Evolutionary conservation across 352 stramenopile species (phyloP).

Genomic region (Phytophthora ramorum): DNA sequence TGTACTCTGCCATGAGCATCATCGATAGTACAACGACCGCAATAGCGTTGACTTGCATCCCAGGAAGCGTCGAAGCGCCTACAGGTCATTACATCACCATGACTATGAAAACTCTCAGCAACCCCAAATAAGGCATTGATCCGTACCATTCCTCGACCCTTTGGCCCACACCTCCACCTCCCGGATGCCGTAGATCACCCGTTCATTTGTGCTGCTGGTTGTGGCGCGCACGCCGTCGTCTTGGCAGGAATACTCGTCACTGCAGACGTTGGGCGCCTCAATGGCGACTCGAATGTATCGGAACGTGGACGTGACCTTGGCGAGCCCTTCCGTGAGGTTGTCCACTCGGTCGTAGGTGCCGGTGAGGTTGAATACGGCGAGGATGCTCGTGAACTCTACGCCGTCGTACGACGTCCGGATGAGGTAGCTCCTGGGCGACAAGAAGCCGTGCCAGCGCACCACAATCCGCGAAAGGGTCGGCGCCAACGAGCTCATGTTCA

Average conservation of each 20-base stretch:
- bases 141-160: slow-evolving; percentile 54
- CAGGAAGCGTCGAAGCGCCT: slow-evolving; percentile 14
- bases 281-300: slow-evolving; percentile 65
- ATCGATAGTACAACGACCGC: slow-evolving; percentile 3
- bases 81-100: slow-evolving; percentile 10
- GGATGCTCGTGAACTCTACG: slow-evolving; percentile 66
- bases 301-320: slow-evolving; percentile 55
- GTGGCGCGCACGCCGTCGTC: slow-evolving; percentile 34
- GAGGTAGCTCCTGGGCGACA: slow-evolving; percentile 61
- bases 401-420: slow-evolving; percentile 71
- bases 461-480: slow-evolving; percentile 63
- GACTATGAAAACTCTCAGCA: neutral
- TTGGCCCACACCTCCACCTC: slow-evolving; percentile 81
- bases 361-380: slow-evolving; percentile 46
- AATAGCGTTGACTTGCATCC: neutral
- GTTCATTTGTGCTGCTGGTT: slow-evolving; percentile 51
- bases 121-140: neutral
- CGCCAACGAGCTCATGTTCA: slow-evolving; percentile 66
- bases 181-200: slow-evolving; percentile 79
- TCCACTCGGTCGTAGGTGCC: slow-evolving; percentile 77
- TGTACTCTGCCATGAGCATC: slow-evolving; percentile 6
- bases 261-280: slow-evolving; percentile 55
- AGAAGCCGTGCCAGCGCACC: slow-evolving; percentile 80
- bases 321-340: slow-evolving; percentile 53
- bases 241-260: slow-evolving; percentile 45